A percentile compares a stretch with the other conserved stretches of the same genome.
These are phyloP conservation scores for Sanghuangporus sanghuang DNA, from an alignment of 1,284 basidiomycete species.

Conservation along the genomic window DNA sequence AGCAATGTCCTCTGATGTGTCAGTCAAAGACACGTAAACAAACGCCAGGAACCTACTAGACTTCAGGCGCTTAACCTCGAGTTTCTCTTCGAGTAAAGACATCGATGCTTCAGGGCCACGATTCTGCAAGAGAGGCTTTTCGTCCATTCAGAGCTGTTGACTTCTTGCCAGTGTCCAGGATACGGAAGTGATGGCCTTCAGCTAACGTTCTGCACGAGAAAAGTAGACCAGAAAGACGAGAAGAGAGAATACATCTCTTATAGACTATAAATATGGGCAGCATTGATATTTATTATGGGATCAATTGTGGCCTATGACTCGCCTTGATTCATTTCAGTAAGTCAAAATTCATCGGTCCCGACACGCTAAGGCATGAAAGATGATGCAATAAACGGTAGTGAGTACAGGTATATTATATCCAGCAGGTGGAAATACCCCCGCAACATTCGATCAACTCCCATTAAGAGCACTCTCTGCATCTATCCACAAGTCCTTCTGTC, in stretches of 20 bases:
- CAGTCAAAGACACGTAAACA: background rate
- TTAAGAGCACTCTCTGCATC: slow-evolving; percentile 52
- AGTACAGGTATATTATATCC: background rate
- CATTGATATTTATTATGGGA: too few species aligned
- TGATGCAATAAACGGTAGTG: background rate
- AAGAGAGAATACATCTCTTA: too few species aligned
- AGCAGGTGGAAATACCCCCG: background rate
- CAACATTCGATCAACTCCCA: background rate
- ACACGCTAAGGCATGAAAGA: background rate
- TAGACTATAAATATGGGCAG: too few species aligned
- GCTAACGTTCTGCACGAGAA: too few species aligned
- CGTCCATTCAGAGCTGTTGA: too few species aligned
- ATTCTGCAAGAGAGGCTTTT: background rate
- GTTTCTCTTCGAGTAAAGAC: background rate
- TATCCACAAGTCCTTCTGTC: slow-evolving; percentile 80
- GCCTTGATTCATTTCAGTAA: too few species aligned
- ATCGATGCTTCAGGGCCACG: background rate
- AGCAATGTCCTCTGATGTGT: background rate
- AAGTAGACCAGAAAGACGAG: too few species aligned
- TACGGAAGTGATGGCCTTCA: too few species aligned
- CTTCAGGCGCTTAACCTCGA: background rate
- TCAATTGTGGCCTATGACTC: too few species aligned
- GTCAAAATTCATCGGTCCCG: background rate
- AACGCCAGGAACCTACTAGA: background rate
- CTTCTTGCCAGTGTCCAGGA: too few species aligned